These are phyloP conservation scores for Clonostachys chloroleuca DNA, from an alignment of 2,329 filamentous ascomycete genomes.

Conservation along the genomic window DNA sequence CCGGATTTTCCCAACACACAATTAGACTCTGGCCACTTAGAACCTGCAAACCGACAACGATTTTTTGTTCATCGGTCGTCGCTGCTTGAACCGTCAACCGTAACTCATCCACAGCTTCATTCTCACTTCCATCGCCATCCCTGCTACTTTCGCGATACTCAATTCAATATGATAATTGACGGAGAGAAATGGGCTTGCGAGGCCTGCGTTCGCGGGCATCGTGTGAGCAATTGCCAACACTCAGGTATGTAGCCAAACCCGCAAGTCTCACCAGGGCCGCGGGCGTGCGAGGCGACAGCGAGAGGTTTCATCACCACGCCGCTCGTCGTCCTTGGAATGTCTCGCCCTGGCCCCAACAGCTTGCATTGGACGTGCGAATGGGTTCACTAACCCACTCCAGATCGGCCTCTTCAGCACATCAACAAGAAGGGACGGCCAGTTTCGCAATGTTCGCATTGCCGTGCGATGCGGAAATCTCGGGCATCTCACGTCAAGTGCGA, in stretches of 20 bases:
- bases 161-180: conserved; percentile 70
- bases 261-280: not conserved
- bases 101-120: not conserved
- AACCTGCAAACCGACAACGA: too few species aligned
- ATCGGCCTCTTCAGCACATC: conserved; percentile 88
- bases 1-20: too few species aligned
- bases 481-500: conserved; percentile 94
- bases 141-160: conserved; percentile 1
- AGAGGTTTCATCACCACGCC: not conserved
- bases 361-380: too few species aligned
- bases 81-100: not conserved
- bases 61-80: not conserved
- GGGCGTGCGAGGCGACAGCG: not conserved
- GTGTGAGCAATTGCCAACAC: conserved; percentile 98
- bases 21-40: too few species aligned
- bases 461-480: conserved; percentile 91
- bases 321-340: not conserved
- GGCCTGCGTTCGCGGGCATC: conserved; percentile 95
- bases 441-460: conserved; percentile 96
- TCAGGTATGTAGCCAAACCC: conserved; percentile 60
- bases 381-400: conserved; percentile 35
- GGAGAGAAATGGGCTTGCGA: conserved; percentile 98
- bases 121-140: not conserved
- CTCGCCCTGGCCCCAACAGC: not conserved
- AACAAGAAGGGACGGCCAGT: conserved; percentile 97